Evolutionary conservation across 208 protist genomes (phyloP), one percentile per base, ranked within the genome.

Genomic region (Trypanosoma caninum): DNA sequence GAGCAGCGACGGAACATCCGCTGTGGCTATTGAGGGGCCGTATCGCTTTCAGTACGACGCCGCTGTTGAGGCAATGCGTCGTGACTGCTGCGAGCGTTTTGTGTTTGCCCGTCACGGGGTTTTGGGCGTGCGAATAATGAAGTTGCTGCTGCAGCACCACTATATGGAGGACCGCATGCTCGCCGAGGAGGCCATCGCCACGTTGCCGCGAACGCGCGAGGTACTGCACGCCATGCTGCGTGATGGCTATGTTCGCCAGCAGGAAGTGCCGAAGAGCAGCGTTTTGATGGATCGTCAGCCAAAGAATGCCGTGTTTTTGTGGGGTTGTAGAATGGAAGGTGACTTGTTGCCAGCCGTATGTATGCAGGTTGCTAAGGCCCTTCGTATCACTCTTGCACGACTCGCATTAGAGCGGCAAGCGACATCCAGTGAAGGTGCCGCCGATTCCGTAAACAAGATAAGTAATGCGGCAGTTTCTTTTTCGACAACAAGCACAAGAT

Each of bases 111-210:
- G 87, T 18, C 79, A 91, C 69, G 87, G 87, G 14, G 79, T 91
- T 23, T 67, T 91, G 7, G 87, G 87, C 13, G 80, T 91, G 57
- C 84, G 87, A n/a, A 38, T 94, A 4, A 74, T 84, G 65, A 84
- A 87, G 68, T 58, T 94, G 23, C 75, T 94, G 34, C 58, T 86
- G 9, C 68, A 78, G 61, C 69, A 89, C 65, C 78, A 80, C 53
- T 63, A 72, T n/a, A 71, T 90, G 27, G 87, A 94, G 76, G 87
- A 94, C 59, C 65, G 69, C 48, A 79, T 74, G 46, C 71, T 94
- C 9, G 81, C 87, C 11, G 84, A 94, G 76, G 78, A 90, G 70
- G 78, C 76, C 18, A 74, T 94, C n/a, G 69, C 76, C 2, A 87
- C 87, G 31, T 80, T 83, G 34, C 55, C 67, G 13, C 62, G 75